A percentile compares a stretch with the other conserved stretches of the same genome.
Evolutionary conservation across 1,139 yeast genomes (phyloP).

Genomic region (Debaryomycetaceae sp.): DNA sequence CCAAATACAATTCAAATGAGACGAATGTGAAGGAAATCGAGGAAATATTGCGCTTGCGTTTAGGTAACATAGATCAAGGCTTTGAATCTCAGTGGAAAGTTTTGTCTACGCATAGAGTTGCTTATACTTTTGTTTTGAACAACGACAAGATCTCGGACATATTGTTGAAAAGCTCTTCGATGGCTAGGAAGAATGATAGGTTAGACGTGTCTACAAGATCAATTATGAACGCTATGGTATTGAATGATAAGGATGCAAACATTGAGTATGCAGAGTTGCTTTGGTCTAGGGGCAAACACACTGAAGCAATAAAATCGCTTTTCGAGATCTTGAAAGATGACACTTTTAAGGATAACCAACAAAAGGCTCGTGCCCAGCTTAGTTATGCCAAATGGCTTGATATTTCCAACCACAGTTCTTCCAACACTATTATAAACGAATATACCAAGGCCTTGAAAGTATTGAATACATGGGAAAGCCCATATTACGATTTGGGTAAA

Average conservation of each 20-base stretch:
- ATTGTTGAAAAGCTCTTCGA: slow-evolving; percentile 57
- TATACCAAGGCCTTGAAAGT: slow-evolving; percentile 58
- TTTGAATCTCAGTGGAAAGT: slow-evolving; percentile 62
- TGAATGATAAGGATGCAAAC: slow-evolving; percentile 52
- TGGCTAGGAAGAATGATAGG: slow-evolving; percentile 67
- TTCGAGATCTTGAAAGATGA: slow-evolving; percentile 34
- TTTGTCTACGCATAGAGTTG: slow-evolving; percentile 56
- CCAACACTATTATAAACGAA: slow-evolving; percentile 67
- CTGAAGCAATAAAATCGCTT: slow-evolving; percentile 75
- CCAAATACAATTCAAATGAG: slow-evolving; percentile 10
- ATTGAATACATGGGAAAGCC: slow-evolving; percentile 71
- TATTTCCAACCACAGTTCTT: slow-evolving; percentile 77
- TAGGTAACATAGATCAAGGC: slow-evolving; percentile 55
- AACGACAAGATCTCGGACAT: slow-evolving; percentile 37
- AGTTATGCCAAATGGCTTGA: slow-evolving; percentile 90
- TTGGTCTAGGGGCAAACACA: slow-evolving; percentile 89
- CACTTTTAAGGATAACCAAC: slow-evolving; percentile 14
- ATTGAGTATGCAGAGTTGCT: slow-evolving; percentile 79
- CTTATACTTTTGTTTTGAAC: slow-evolving; percentile 40
- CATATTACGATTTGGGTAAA: slow-evolving; percentile 76
- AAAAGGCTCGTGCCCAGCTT: slow-evolving; percentile 55
- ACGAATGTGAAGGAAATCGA: slow-evolving; percentile 13
- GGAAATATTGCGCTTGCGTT: slow-evolving; percentile 31
- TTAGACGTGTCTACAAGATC: slow-evolving; percentile 72
- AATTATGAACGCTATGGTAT: slow-evolving; percentile 63